Evolutionary conservation across 2,329 filamentous ascomycete genomes (phyloP), one percentile per base, ranked within the genome.

Genomic region (Paracamarosporium sp.): DNA sequence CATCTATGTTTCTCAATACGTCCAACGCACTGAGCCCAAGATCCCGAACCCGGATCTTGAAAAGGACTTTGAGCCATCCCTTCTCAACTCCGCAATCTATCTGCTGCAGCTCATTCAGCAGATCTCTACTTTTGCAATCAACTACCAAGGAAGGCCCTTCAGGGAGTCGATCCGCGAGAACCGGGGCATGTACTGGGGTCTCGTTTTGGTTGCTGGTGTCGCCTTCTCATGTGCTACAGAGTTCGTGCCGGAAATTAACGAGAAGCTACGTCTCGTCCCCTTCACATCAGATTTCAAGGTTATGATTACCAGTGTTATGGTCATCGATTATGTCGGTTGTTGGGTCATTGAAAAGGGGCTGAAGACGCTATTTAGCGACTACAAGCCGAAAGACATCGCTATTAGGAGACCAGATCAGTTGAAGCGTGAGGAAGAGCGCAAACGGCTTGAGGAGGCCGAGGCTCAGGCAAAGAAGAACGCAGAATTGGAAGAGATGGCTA

Each of bases 61-160:
- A 79, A 92, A 93, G 67, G 94, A 98, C 66, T 99, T 99, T 73
- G 82, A 89, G 64, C 95, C 95, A 1, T 97, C 93, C 5, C 86
- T 99, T 8, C 89, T 99, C 75, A 99, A 99, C 83, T 95, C 90
- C 46, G 95, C 95, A 55, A 92, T 99, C 67, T 99, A 98, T 78
- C 90, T 99, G 25, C 87, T 99, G 38, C 95, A 98, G 73, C 88
- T 99, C 50, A 98, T 99, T 77, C 95, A 99, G 79, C 95, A 99
- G 78, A 97, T 99, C 73, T 97, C 93, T 24, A 99, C 95, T 3
- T 99, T 99, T 71, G 93, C 95, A 60, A 97, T 99, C 83, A 99
- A 99, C 83, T 99, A 99, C 82, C 95, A 99, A 79, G 95, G 95
- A 57, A 90, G 95, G 9, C 95, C 95, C 12, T 99, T 99, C 90